phyloP scores from a whole-genome alignment of 164 flowering plant genomes.

The Stephania cephalantha region DNA sequence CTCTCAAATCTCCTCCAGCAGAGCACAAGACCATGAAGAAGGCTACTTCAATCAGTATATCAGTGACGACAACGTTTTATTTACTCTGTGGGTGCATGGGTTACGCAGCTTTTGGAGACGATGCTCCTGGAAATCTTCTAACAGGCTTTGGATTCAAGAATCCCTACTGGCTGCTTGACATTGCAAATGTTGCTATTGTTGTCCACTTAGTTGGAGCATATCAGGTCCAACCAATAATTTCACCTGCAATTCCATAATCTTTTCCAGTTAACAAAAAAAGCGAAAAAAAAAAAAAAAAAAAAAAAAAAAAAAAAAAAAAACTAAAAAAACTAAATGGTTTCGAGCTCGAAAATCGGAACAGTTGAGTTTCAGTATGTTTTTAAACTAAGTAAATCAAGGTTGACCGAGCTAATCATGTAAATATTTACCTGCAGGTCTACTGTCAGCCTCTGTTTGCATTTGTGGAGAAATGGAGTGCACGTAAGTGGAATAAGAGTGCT shows the following conservation, averaged over 20 bases:
- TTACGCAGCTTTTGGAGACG: conserved; percentile 63
- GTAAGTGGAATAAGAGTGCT: conserved; percentile 36
- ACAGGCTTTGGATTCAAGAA: conserved; percentile 59
- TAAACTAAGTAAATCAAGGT: too few species aligned
- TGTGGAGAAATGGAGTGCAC: conserved; percentile 47
- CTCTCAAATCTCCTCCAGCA: conserved; percentile 21
- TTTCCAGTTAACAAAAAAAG: too few species aligned
- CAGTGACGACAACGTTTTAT: conserved; percentile 51
- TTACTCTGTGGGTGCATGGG: conserved; percentile 65
- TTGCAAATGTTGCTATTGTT: conserved; percentile 55
- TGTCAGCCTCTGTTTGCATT: conserved; percentile 61
- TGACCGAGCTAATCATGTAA: background rate
- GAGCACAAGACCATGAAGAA: conserved; percentile 66
- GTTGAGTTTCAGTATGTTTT: too few species aligned
- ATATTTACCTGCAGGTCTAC: conserved; percentile 32
- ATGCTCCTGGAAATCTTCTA: conserved; percentile 56
- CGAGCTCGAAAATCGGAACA: too few species aligned
- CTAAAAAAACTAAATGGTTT: too few species aligned
- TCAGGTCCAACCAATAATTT: conserved; percentile 25
- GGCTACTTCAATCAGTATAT: conserved; percentile 40
- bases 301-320: too few species aligned
- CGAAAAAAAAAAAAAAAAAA: too few species aligned
- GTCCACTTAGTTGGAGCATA: conserved; percentile 66
- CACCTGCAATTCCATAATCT: too few species aligned
- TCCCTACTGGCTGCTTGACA: conserved; percentile 61